These are phyloP conservation scores for Scheffersomyces segobiensis DNA, from an alignment of 1,139 yeast genomes.

Conservation along the genomic window DNA sequence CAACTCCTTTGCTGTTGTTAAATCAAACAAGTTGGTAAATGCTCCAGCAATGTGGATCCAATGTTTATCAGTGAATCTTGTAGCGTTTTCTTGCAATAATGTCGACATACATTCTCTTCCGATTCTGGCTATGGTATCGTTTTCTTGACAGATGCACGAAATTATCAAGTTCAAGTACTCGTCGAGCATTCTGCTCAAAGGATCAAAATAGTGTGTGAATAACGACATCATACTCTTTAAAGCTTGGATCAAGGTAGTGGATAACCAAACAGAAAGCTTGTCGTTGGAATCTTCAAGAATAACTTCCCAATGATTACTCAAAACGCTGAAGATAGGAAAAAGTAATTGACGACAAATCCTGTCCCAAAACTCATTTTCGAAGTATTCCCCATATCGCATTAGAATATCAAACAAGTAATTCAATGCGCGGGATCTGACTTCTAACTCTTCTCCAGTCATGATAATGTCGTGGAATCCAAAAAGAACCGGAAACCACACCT, in stretches of 20 bases:
- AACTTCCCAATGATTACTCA: constrained; percentile 76
- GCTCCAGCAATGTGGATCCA: constrained; percentile 75
- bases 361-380: constrained; percentile 80
- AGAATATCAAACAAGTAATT: constrained; percentile 79
- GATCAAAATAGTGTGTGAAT: constrained; percentile 76
- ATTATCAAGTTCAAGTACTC: constrained; percentile 77
- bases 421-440: constrained; percentile 88
- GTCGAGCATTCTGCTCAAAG: constrained; percentile 69
- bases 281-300: constrained; percentile 65
- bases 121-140: constrained; percentile 92
- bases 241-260: constrained; percentile 95
- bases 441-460: constrained; percentile 92
- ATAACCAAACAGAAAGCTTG: constrained; percentile 90
- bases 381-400: constrained; percentile 75
- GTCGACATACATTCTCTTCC: constrained; percentile 88
- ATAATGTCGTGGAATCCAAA: constrained; percentile 84
- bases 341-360: constrained; percentile 71
- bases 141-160: constrained; percentile 93
- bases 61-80: constrained; percentile 61
- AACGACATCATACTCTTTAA: constrained; percentile 83
- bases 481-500: constrained; percentile 79
- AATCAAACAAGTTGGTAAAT: constrained; percentile 66
- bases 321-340: constrained; percentile 86
- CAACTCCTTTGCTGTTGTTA: constrained; percentile 85
- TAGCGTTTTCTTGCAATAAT: constrained; percentile 70